Conservation (phyloP, 177 flowering plant species). For the Vitis hybrid region DNA sequence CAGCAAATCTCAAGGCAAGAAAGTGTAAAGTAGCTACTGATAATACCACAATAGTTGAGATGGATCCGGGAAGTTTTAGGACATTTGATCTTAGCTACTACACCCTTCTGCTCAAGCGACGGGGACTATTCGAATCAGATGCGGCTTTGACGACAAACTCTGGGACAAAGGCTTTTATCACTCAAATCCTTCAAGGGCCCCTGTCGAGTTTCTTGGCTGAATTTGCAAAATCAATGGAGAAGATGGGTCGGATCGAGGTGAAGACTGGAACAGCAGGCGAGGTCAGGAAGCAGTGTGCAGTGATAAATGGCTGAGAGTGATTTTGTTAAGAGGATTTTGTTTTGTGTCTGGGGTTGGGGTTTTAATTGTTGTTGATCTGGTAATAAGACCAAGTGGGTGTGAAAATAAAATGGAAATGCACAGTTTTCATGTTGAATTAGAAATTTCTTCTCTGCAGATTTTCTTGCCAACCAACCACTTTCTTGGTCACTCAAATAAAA, state of each 20-base stretch:
- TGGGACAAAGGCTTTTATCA: constrained; percentile 28
- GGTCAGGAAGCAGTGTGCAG: constrained; percentile 67
- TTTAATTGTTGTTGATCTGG: too few relatives aligned
- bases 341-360: too few relatives aligned
- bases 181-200: constrained; percentile 30
- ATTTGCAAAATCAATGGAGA: constrained; percentile 78
- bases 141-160: constrained; percentile 54
- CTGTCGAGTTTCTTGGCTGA: constrained; percentile 36
- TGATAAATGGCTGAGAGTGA: constrained; percentile 38
- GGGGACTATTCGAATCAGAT: constrained; percentile 81
- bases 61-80: constrained; percentile 86
- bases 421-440: too few relatives aligned
- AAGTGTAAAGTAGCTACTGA: constrained; percentile 49
- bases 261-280: constrained; percentile 64
- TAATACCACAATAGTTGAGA: constrained; percentile 53
- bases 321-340: too few relatives aligned
- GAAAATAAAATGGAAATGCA: too few relatives aligned
- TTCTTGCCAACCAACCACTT: too few relatives aligned
- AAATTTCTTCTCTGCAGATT: too few relatives aligned
- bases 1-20: constrained; percentile 43
- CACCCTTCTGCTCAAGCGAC: constrained; percentile 43
- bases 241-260: constrained; percentile 60
- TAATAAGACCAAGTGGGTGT: too few relatives aligned
- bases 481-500: too few relatives aligned
- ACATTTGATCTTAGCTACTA: constrained; percentile 76